A percentile compares a stretch with the other conserved stretches of the same genome.
These are phyloP conservation scores for Coprinopsis marcescibilis DNA, from an alignment of 768 basidiomycete genomes.

Conservation along the genomic window DNA sequence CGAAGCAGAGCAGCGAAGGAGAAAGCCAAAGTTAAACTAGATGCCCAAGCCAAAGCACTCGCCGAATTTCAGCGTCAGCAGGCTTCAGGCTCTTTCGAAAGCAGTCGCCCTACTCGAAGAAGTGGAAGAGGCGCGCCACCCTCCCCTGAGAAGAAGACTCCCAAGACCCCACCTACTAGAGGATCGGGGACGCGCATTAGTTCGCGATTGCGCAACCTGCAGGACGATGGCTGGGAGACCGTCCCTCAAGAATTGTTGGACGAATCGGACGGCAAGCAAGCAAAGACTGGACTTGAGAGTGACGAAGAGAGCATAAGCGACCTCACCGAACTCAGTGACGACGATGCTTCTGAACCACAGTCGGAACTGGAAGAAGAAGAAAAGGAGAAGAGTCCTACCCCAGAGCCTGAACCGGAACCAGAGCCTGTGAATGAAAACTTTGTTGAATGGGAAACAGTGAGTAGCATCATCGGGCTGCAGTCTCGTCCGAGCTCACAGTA, in stretches of 20 bases:
- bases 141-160: no score
- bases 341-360: conserved; percentile 6
- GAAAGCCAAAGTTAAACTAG: conserved; percentile 64
- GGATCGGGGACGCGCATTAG: conserved; percentile 59
- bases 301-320: conserved; percentile 65
- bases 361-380: conserved; percentile 7
- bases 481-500: no score
- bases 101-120: conserved; percentile 9
- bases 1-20: conserved; percentile 62
- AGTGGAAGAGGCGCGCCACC: conserved; percentile 9
- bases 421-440: conserved; percentile 40
- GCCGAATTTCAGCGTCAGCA: conserved; percentile 56
- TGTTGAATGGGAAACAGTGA: conserved; percentile 89
- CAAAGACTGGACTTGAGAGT: conserved; percentile 55
- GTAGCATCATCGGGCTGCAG: no score
- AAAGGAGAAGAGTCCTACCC: conserved; percentile 3
- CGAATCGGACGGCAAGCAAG: conserved; percentile 11
- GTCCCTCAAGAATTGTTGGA: conserved; percentile 74
- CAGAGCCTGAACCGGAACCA: conserved; percentile 15
- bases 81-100: conserved; percentile 16
- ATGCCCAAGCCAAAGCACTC: conserved; percentile 63
- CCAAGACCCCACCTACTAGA: conserved; percentile 18
- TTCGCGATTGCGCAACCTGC: conserved; percentile 45
- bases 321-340: conserved; percentile 65
- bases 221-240: conserved; percentile 71